These are phyloP conservation scores for Capsella bursapastoris DNA, from an alignment of 345 rosid species.

Conservation along the genomic window DNA sequence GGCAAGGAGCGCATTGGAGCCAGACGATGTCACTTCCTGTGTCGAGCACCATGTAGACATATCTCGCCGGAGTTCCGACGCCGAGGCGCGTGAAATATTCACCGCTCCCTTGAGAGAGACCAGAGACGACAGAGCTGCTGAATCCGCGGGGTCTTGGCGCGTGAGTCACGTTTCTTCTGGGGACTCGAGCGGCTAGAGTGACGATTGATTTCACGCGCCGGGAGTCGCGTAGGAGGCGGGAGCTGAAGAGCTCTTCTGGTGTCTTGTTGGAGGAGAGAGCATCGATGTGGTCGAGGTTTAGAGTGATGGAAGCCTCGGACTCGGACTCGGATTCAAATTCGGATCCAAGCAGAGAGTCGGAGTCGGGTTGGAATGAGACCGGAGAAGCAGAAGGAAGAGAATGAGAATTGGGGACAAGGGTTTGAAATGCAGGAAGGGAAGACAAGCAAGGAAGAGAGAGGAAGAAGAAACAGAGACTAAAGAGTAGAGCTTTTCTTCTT, in stretches of 20 bases:
- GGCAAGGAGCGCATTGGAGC: constrained; percentile 95
- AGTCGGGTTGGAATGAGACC: constrained; percentile 45
- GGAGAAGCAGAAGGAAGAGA: constrained; percentile 56
- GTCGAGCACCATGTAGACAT: constrained; percentile 83
- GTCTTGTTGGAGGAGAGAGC: constrained; percentile 59
- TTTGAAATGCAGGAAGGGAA: constrained; percentile 47
- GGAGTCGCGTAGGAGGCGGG: constrained; percentile 74
- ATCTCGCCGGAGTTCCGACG: constrained; percentile 87
- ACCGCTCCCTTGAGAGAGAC: constrained; percentile 93
- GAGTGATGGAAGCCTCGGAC: constrained; percentile 42
- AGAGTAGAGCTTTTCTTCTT: constrained; percentile 40
- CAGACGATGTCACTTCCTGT: constrained; percentile 96
- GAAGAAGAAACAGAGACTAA: constrained; percentile 45
- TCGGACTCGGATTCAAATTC: constrained; percentile 29
- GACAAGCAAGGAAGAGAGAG: constrained; percentile 44
- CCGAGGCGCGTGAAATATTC: constrained; percentile 98
- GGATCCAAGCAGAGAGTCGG: constrained; percentile 32
- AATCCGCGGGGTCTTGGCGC: constrained; percentile 48
- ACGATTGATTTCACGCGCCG: constrained; percentile 56
- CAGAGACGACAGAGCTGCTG: constrained; percentile 81
- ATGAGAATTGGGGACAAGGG: constrained; percentile 47
- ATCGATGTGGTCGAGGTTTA: constrained; percentile 78
- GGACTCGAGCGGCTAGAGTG: constrained; percentile 42
- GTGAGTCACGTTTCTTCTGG: constrained; percentile 41
- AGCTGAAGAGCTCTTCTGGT: constrained; percentile 67